Evolutionary conservation across 129 eudicot species (phyloP), one percentile per base, ranked within the genome.

Genomic region (Mikania micrantha): DNA sequence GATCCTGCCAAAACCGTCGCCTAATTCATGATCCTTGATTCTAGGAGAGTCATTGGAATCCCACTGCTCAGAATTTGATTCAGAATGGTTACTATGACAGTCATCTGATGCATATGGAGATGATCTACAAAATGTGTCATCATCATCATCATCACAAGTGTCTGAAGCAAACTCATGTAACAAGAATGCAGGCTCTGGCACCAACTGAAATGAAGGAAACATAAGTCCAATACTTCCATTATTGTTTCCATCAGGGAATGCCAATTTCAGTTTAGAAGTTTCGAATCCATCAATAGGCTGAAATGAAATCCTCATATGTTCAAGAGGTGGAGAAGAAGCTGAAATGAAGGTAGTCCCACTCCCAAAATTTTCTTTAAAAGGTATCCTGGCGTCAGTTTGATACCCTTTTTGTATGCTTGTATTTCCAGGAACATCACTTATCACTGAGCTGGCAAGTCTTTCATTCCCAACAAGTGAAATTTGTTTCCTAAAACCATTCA

Each of bases 181-280:
- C 75, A 80, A 60, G 66, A 57, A 58, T 1, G 77, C 52, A 44
- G 74, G 73, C 58, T 87, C 97, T 11, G 99, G 99, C 15, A 94
- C 88, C 79, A 94, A 74, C 78, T 94, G 99, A 69, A 94, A 94
- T 39, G 99, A 85, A 73, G 99, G 90, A 69, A 86, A 94, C 49
- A 79, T 62, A 66, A 84, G 88, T 28, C 80, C 64, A 47, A 71
- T 72, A 39, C 71, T 68, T 79, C 78, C 95, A 35, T 69, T 72
- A 29, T 70, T 71, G 60, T 34, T 68, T 32, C 88, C 92, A 64
- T 90, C 86, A 9, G 97, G 95, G 27, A 86, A 81, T 62, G 71
- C 87, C 56, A 94, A 70, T 64, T 90, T 90, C 69, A 94, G 81
- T 73, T 82, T 83, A 41, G 84, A 77, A 50, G 82, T 66, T 59